Evolutionary conservation across 208 protist species (phyloP), one percentile per base, ranked within the genome.

Genomic region (Leishmania martiniquensis): DNA sequence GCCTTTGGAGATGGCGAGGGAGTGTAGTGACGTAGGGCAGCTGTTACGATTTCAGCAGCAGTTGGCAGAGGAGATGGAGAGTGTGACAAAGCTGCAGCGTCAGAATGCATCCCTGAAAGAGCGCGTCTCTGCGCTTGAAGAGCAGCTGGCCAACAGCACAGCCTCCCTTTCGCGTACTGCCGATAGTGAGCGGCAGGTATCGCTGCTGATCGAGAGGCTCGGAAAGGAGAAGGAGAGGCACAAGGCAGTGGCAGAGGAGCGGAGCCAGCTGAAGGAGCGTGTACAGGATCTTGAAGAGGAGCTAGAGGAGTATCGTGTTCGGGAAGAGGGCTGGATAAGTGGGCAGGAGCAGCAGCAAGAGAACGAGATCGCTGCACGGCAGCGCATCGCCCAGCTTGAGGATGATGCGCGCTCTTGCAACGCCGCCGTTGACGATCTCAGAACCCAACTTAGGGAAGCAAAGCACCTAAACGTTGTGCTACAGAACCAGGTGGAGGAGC

Each of bases 41-140:
- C 78, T 94, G 29, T 81, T 95, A 20, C 89, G 88, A 34, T 92
- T 94, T 55, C 90, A 96, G 71, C 83, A 82, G 49, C 82, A 89
- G 67, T 75, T 94, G 12, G 88, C 89, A 4, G 89, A 91, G 59
- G 90, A 94, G 80, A 93, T 94, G 90, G 83, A 89, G 57, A 72
- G 57, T 13, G 81, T 76, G 10, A 52, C 75, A 13, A 45, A n/a
- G 37, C 72, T 96, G 29, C 75, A 82, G 37, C 54, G 78, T 7
- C 79, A 87, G 47, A 94, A 91, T 49, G 42, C 77, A 1, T 22
- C 37, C 3, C 76, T 91, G 69, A 59, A 69, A 22, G 62, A 54
- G 2, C 78, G 79, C 34, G 62, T 91, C 34, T 70, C 44, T 9
- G 32, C 39, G 4, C 55, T 92, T 12, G 83, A 86, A 62, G 71